These are phyloP conservation scores for Xylaria nigripes DNA, from an alignment of 495 filamentous ascomycete species.

Conservation along the genomic window DNA sequence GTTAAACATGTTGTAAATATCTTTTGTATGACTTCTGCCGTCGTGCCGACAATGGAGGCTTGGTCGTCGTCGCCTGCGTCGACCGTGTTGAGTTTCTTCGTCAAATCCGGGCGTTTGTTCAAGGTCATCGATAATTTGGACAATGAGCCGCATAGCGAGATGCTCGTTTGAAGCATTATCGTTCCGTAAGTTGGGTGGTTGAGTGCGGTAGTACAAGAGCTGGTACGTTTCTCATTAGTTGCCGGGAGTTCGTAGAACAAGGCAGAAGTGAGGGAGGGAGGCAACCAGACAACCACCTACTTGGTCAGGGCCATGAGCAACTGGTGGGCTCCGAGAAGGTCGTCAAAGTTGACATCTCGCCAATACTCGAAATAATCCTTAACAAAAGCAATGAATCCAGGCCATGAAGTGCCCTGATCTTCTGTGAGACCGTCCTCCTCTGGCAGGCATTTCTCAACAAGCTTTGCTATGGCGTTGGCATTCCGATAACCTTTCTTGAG, in stretches of 20 bases:
- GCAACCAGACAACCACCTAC: too few species aligned
- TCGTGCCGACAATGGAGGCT: constrained; percentile 70
- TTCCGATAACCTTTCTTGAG: constrained; percentile 49
- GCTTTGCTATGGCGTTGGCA: constrained; percentile 48
- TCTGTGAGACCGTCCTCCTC: constrained; percentile 37
- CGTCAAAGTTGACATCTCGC: constrained; percentile 65
- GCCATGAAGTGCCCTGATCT: constrained; percentile 56
- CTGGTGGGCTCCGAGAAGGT: constrained; percentile 67
- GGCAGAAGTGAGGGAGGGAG: background rate
- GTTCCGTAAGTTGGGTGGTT: constrained; percentile 68
- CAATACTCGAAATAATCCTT: constrained; percentile 71
- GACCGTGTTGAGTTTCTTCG: constrained; percentile 44
- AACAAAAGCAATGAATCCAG: constrained; percentile 66
- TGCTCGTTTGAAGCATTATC: constrained; percentile 66
- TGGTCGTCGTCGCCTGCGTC: constrained; percentile 46
- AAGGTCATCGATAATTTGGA: constrained; percentile 73
- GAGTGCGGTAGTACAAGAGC: constrained; percentile 73
- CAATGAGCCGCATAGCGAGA: constrained; percentile 67
- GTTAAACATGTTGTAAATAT: constrained; percentile 87
- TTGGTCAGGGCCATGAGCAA: constrained; percentile 61
- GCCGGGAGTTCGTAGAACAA: constrained; percentile 4
- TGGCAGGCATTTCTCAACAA: constrained; percentile 51
- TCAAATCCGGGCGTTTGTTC: constrained; percentile 64
- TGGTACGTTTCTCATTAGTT: constrained; percentile 17
- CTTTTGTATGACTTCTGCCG: constrained; percentile 78